Evolutionary conservation across 176 grass and related monocot genomes (phyloP).

Genomic region (Elaeis guineensis): DNA sequence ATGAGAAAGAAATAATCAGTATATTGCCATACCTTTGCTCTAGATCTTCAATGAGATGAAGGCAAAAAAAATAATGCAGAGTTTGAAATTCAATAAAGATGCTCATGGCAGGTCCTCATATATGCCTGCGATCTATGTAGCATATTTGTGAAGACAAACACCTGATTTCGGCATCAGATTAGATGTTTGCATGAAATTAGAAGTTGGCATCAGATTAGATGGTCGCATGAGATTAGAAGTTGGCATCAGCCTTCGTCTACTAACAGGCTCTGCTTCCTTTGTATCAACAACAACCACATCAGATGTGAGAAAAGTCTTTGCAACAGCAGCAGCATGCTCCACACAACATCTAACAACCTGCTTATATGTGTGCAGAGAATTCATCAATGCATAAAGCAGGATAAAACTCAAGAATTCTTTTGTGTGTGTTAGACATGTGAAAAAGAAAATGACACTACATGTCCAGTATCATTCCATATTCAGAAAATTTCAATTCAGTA

Average conservation of each 20-base stretch:
- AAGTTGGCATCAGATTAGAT: not conserved
- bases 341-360: slow-evolving; percentile 95
- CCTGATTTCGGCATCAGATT: not conserved
- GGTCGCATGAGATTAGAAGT: not conserved
- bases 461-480: too few relatives aligned
- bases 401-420: not conserved
- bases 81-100: too few relatives aligned
- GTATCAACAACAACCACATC: slow-evolving; percentile 74
- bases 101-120: too few relatives aligned
- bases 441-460: too few relatives aligned
- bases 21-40: not conserved
- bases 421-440: too few relatives aligned
- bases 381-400: not conserved
- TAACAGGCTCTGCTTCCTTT: slow-evolving; percentile 47
- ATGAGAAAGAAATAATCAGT: not conserved
- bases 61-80: not conserved
- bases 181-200: too few relatives aligned
- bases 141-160: slow-evolving; percentile 6
- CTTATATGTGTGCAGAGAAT: not conserved
- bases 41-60: not conserved
- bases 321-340: slow-evolving; percentile 75
- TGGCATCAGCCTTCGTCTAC: not conserved
- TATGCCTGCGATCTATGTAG: not conserved
- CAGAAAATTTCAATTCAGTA: too few relatives aligned
- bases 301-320: slow-evolving; percentile 79